phyloP scores from a whole-genome alignment of 2,329 filamentous ascomycete species.

The Diaporthe velutina region DNA sequence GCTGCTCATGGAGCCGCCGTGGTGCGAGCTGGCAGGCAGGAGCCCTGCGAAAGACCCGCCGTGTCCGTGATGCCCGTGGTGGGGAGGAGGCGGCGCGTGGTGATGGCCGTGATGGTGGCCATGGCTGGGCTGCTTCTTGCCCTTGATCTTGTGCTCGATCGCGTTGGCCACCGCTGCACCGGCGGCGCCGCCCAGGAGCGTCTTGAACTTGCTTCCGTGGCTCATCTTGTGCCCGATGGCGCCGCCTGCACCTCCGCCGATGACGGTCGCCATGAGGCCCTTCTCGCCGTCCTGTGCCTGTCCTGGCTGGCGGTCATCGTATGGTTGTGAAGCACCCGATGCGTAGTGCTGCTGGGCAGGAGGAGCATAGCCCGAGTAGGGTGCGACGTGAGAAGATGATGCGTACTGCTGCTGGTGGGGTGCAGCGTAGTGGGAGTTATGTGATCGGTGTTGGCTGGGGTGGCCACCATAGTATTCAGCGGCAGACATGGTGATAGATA shows the following conservation, averaged over 20 bases:
- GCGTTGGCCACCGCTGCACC: slow-evolving; percentile 69
- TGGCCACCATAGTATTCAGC: slow-evolving; percentile 43
- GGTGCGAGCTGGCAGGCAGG: not conserved
- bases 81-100: slow-evolving; percentile 9
- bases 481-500: slow-evolving; percentile 42
- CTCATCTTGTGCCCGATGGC: slow-evolving; percentile 67
- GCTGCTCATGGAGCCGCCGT: not conserved
- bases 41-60: not conserved
- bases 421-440: slow-evolving; percentile 27
- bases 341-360: slow-evolving; percentile 38
- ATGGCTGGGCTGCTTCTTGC: slow-evolving; percentile 40
- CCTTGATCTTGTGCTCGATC: slow-evolving; percentile 59
- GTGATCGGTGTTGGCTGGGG: slow-evolving; percentile 33
- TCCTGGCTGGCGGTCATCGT: slow-evolving; percentile 26
- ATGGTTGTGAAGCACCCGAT: slow-evolving; percentile 12
- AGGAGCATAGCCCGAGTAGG: slow-evolving; percentile 36
- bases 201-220: slow-evolving; percentile 63
- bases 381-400: slow-evolving; percentile 28
- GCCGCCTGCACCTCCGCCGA: slow-evolving; percentile 66
- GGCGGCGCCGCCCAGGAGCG: slow-evolving; percentile 64
- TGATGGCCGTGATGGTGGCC: slow-evolving; percentile 34
- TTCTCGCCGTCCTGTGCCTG: slow-evolving; percentile 59
- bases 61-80: slow-evolving; percentile 34
- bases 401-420: slow-evolving; percentile 40
- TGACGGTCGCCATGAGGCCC: slow-evolving; percentile 66